phyloP scores from a whole-genome alignment of 2,329 filamentous ascomycete species.

The Paraphaeosphaeria minitans region DNA sequence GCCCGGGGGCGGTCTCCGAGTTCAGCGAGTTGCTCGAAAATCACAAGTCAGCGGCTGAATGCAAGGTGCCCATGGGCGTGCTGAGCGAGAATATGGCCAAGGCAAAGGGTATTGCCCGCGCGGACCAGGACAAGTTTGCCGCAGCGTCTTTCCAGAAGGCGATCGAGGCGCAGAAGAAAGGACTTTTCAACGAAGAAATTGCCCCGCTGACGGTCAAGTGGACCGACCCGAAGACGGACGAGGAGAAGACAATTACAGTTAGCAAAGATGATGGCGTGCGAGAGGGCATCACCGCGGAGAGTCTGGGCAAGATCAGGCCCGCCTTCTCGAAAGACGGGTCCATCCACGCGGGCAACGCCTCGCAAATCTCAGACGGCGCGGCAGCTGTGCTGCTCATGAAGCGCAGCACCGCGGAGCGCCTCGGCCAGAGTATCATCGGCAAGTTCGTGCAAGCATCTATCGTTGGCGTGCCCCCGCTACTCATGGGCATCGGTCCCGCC shows the following conservation, averaged over 20 bases:
- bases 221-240: constrained; percentile 87
- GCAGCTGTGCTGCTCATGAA: constrained; percentile 96
- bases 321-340: constrained; percentile 90
- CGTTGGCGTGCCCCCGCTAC: constrained; percentile 86
- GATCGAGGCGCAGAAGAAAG: constrained; percentile 77
- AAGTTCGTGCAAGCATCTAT: constrained; percentile 88
- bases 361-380: constrained; percentile 90
- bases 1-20: constrained; percentile 84
- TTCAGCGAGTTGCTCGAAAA: constrained; percentile 88
- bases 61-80: constrained; percentile 96
- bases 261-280: constrained; percentile 86
- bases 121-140: constrained; percentile 87
- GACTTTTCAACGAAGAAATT: constrained; percentile 94
- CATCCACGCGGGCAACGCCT: constrained; percentile 96
- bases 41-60: constrained; percentile 84
- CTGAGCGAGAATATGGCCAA: constrained; percentile 95
- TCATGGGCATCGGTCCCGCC: constrained; percentile 96
- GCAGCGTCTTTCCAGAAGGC: constrained; percentile 94
- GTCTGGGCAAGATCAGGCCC: constrained; percentile 85
- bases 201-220: constrained; percentile 83
- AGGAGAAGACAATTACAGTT: constrained; percentile 83
- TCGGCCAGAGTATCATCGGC: constrained; percentile 87
- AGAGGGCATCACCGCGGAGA: constrained; percentile 82
- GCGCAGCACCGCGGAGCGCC: constrained; percentile 83
- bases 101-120: constrained; percentile 73